Conservation (phyloP, 139 green algal genomes). For the Chlorokybus atmophyticus region DNA sequence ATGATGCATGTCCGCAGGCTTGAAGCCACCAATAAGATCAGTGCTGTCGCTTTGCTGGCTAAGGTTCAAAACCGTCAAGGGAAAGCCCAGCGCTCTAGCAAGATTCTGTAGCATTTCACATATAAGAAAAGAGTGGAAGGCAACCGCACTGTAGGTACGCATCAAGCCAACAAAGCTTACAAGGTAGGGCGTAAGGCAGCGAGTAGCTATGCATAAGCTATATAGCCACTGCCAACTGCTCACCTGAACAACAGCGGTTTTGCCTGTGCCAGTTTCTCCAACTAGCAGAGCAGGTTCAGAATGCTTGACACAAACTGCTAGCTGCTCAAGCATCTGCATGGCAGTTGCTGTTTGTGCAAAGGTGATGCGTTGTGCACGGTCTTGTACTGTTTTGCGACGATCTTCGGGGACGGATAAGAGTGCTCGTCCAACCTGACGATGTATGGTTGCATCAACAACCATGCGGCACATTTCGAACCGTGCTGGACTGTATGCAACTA, state of each 20-base stretch:
- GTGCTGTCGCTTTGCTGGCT: slow-evolving; percentile 88
- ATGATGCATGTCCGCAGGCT: slow-evolving; percentile 50
- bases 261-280: slow-evolving; percentile 96
- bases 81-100: slow-evolving; percentile 25
- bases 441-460: neutral
- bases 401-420: too few relatives aligned
- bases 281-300: slow-evolving; percentile 86
- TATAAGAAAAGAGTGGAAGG: too few relatives aligned
- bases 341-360: slow-evolving; percentile 74
- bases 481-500: neutral
- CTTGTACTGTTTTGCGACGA: too few relatives aligned
- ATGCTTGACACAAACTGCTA: slow-evolving; percentile 46
- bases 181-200: too few relatives aligned
- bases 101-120: too few relatives aligned
- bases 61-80: slow-evolving; percentile 88
- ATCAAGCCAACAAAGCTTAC: too few relatives aligned
- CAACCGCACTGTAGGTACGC: too few relatives aligned
- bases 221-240: too few relatives aligned
- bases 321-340: slow-evolving; percentile 73
- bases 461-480: neutral
- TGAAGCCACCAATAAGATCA: slow-evolving; percentile 93
- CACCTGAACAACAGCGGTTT: slow-evolving; percentile 91
- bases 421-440: too few relatives aligned
- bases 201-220: too few relatives aligned
- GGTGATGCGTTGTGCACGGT: too few relatives aligned